Percentiles rank a stretch among this genome's conserved stretches.
These are phyloP conservation scores for Tephrocybe sp. DNA, from an alignment of 768 basidiomycete genomes.

Conservation along the genomic window DNA sequence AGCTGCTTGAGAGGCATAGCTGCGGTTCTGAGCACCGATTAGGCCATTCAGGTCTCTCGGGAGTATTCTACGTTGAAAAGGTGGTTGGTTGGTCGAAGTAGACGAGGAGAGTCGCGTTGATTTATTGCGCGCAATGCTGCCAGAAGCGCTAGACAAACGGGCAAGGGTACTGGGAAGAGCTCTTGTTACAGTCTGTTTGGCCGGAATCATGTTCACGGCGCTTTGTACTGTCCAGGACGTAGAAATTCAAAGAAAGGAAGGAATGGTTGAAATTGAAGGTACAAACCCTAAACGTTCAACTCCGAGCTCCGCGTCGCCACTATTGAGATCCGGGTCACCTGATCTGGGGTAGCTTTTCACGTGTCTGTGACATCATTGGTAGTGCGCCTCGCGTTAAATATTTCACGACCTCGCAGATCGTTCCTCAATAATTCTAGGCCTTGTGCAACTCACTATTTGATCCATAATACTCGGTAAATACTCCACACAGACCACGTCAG, in stretches of 20 bases:
- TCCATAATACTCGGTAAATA: slow-evolving; percentile 43
- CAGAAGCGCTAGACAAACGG: not conserved
- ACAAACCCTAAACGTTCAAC: not conserved
- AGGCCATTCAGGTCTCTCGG: not conserved
- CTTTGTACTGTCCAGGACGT: too few relatives aligned
- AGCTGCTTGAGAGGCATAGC: slow-evolving; percentile 1
- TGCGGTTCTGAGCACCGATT: not conserved
- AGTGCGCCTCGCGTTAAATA: too few relatives aligned
- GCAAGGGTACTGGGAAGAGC: slow-evolving; percentile 4
- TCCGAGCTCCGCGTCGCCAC: not conserved
- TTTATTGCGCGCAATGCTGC: not conserved
- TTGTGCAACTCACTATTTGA: slow-evolving; percentile 35
- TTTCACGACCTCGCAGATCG: too few relatives aligned
- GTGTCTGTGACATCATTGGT: not conserved
- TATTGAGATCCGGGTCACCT: slow-evolving; percentile 9
- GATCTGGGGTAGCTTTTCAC: slow-evolving; percentile 3
- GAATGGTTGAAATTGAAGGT: too few relatives aligned
- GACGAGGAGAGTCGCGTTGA: not conserved
- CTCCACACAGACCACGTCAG: slow-evolving; percentile 38
- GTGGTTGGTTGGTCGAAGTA: not conserved
- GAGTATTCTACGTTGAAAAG: not conserved
- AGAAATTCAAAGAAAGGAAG: not conserved
- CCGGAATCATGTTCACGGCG: not conserved
- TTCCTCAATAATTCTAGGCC: slow-evolving; percentile 46
- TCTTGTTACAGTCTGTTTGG: not conserved